phyloP scores from a whole-genome alignment of 345 rosid species.

The Aquilaria sinensis region DNA sequence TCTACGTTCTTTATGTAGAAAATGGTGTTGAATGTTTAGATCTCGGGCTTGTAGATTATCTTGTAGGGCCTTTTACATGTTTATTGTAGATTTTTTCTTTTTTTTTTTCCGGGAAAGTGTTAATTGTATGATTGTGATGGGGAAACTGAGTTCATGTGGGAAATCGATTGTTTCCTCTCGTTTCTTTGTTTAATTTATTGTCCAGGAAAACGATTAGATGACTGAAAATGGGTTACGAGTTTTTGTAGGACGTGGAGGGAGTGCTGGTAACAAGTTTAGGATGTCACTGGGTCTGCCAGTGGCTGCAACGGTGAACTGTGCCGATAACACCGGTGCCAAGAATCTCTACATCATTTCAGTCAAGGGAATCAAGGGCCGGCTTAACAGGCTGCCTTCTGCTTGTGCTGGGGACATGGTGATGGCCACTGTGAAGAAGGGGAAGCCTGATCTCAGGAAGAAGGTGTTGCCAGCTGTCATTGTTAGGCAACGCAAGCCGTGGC shows the following conservation, averaged over 20 bases:
- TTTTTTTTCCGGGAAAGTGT: too few relatives aligned
- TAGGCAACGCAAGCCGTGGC: slow-evolving; percentile 96
- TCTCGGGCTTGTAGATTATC: too few relatives aligned
- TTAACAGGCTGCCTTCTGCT: slow-evolving; percentile 85
- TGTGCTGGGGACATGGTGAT: slow-evolving; percentile 96
- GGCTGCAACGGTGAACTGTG: slow-evolving; percentile 98
- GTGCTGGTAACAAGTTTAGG: slow-evolving; percentile 91
- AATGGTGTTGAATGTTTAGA: too few relatives aligned
- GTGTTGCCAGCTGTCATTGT: slow-evolving; percentile 95
- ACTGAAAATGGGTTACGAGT: not conserved
- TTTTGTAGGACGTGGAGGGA: slow-evolving; percentile 76
- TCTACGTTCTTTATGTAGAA: too few relatives aligned
- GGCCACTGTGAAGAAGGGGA: slow-evolving; percentile 95
- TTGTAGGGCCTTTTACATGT: not conserved
- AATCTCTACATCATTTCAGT: slow-evolving; percentile 92
- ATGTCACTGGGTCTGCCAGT: slow-evolving; percentile 99
- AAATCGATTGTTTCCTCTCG: not conserved
- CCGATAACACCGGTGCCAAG: slow-evolving; percentile 96
- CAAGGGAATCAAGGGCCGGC: slow-evolving; percentile 88
- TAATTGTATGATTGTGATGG: too few relatives aligned
- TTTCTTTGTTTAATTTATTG: too few relatives aligned
- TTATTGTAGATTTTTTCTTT: not conserved
- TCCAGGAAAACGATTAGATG: too few relatives aligned
- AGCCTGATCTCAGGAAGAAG: slow-evolving; percentile 93
- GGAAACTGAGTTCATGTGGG: too few relatives aligned